Conservation (phyloP, 2,329 filamentous ascomycete species). For the Bipolaris bicolor region DNA sequence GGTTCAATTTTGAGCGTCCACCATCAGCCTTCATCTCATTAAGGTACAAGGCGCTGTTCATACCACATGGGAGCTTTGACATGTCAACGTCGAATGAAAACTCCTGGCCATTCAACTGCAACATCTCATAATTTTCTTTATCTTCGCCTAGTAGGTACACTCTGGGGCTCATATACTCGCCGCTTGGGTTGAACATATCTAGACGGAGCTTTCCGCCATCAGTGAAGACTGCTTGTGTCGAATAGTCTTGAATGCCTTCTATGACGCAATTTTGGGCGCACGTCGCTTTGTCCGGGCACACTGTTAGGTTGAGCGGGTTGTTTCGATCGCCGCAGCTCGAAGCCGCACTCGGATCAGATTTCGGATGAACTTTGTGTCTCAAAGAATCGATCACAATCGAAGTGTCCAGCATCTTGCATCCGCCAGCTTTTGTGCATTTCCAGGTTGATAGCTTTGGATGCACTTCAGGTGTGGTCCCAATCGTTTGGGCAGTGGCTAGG, state of each 20-base stretch:
- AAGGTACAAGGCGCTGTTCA: constrained; percentile 51
- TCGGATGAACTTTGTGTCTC: constrained; percentile 54
- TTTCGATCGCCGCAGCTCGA: constrained; percentile 43
- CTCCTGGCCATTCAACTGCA: constrained; percentile 70
- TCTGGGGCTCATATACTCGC: constrained; percentile 56
- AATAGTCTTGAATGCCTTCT: constrained; percentile 61
- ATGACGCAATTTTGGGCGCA: constrained; percentile 64
- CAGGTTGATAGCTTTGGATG: constrained; percentile 61
- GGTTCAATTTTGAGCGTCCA: constrained; percentile 42
- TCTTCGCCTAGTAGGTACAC: constrained; percentile 67
- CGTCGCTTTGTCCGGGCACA: constrained; percentile 56
- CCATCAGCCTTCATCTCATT: constrained; percentile 50
- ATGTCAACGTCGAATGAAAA: constrained; percentile 75
- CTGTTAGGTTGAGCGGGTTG: constrained; percentile 46
- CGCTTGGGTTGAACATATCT: constrained; percentile 47
- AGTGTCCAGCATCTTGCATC: constrained; percentile 57
- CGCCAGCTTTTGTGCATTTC: constrained; percentile 58
- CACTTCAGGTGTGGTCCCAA: constrained; percentile 49
- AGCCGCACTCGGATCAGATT: constrained; percentile 33
- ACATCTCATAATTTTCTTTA: constrained; percentile 67
- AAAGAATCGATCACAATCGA: constrained; percentile 60
- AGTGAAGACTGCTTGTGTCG: constrained; percentile 60
- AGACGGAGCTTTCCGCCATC: constrained; percentile 57
- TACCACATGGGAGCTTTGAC: constrained; percentile 50
- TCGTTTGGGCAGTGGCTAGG: constrained; percentile 38